Conservation (phyloP, 176 grass and related monocot genomes). For the Raddia distichophylla region DNA sequence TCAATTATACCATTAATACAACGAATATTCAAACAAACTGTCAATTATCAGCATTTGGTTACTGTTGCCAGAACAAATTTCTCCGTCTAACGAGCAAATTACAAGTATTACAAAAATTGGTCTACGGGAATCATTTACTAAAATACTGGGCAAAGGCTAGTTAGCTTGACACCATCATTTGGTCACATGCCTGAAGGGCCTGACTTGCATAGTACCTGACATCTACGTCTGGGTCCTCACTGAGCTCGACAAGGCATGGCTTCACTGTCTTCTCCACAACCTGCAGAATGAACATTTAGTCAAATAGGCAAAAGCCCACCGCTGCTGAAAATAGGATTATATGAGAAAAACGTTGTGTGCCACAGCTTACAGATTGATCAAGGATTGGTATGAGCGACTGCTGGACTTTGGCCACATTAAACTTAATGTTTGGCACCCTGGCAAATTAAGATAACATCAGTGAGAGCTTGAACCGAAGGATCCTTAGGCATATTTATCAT, state of each 20-base stretch:
- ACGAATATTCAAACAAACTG: too few relatives aligned
- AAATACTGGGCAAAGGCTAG: constrained; percentile 26
- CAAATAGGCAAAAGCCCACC: not conserved
- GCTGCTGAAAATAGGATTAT: not conserved
- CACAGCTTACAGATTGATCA: constrained; percentile 73
- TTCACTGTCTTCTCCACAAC: constrained; percentile 74
- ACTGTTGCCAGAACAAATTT: too few relatives aligned
- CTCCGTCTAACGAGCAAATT: constrained; percentile 34
- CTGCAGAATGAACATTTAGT: constrained; percentile 44
- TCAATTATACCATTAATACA: too few relatives aligned
- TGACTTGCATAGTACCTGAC: constrained; percentile 81
- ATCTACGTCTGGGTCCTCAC: constrained; percentile 95
- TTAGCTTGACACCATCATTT: constrained; percentile 92
- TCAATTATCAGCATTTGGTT: too few relatives aligned
- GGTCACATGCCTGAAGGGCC: constrained; percentile 80
- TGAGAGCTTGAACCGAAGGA: too few relatives aligned
- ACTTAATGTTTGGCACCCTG: constrained; percentile 97
- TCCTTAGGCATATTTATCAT: not conserved
- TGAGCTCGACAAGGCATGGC: constrained; percentile 90
- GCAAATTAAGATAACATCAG: not conserved
- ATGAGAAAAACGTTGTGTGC: not conserved
- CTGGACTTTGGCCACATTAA: constrained; percentile 91
- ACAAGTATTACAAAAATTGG: constrained; percentile 52
- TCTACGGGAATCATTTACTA: constrained; percentile 38
- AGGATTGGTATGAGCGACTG: constrained; percentile 76